These are phyloP conservation scores for Mycena pura DNA, from an alignment of 768 basidiomycete genomes.

Conservation along the genomic window DNA sequence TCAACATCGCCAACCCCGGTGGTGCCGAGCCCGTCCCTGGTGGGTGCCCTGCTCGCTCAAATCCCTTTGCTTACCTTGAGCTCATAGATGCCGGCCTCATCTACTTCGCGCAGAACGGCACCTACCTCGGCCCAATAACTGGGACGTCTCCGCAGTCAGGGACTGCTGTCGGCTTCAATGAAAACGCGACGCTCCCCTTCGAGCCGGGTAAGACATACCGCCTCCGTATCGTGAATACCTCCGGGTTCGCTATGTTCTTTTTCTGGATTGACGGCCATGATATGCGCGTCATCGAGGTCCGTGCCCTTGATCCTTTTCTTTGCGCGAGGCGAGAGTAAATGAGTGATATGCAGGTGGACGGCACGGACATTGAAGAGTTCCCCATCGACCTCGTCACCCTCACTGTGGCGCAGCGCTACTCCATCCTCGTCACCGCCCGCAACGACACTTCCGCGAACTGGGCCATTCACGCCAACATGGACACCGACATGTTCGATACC, in stretches of 20 bases:
- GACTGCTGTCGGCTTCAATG: slow-evolving; percentile 80
- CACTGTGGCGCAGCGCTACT: slow-evolving; percentile 92
- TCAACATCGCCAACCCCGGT: slow-evolving; percentile 76
- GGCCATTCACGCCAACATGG: slow-evolving; percentile 92
- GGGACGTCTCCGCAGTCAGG: slow-evolving; percentile 57
- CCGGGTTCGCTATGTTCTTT: slow-evolving; percentile 75
- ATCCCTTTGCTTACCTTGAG: not conserved
- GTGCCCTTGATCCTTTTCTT: slow-evolving; percentile 34
- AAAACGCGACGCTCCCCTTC: slow-evolving; percentile 87
- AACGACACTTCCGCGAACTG: slow-evolving; percentile 88
- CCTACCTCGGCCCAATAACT: slow-evolving; percentile 68
- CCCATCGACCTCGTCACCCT: slow-evolving; percentile 75
- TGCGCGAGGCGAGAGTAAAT: not conserved
- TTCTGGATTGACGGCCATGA: slow-evolving; percentile 92
- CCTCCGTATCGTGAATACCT: slow-evolving; percentile 85
- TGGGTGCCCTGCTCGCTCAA: slow-evolving; percentile 32
- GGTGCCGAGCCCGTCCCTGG: slow-evolving; percentile 92
- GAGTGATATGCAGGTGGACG: slow-evolving; percentile 5
- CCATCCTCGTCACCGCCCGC: slow-evolving; percentile 87
- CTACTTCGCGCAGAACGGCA: slow-evolving; percentile 79
- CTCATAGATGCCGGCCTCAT: slow-evolving; percentile 75
- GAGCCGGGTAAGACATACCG: slow-evolving; percentile 89
- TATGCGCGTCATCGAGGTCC: slow-evolving; percentile 82
- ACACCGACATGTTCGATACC: slow-evolving; percentile 87
- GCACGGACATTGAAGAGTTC: slow-evolving; percentile 81